Conservation (phyloP, 495 filamentous ascomycete species). For the Trichoderma orchidacearum region DNA sequence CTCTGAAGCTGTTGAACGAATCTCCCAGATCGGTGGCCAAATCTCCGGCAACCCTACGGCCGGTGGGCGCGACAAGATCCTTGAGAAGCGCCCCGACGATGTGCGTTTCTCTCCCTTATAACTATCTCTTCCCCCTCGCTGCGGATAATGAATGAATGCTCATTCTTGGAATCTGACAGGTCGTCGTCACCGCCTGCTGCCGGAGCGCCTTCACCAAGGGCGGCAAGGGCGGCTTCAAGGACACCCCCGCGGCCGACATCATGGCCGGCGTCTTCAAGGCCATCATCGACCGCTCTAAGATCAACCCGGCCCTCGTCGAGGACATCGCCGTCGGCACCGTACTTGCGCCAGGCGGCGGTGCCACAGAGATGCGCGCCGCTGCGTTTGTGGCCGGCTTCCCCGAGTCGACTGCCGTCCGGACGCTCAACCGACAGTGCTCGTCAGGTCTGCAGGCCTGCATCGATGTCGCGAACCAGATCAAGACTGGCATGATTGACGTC, state of each 20-base stretch:
- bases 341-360: conserved; percentile 82
- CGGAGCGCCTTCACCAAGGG: conserved; percentile 87
- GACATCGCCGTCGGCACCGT: conserved; percentile 90
- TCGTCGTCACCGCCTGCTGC: conserved; percentile 87
- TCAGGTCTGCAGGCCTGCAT: conserved; percentile 80
- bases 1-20: not conserved
- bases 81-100: conserved; percentile 37
- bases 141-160: conserved; percentile 4
- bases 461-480: conserved; percentile 86
- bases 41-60: conserved; percentile 2
- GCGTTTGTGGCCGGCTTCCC: conserved; percentile 87
- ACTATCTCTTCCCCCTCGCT: not conserved
- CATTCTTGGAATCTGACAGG: conserved; percentile 30
- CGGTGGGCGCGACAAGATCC: conserved; percentile 28
- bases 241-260: conserved; percentile 75
- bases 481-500: conserved; percentile 82
- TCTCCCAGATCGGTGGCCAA: conserved; percentile 1
- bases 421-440: conserved; percentile 84
- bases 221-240: conserved; percentile 89
- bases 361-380: conserved; percentile 92
- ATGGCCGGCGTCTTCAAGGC: conserved; percentile 72
- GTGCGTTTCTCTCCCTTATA: conserved; percentile 15
- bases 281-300: conserved; percentile 68
- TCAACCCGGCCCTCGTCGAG: conserved; percentile 74
- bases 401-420: conserved; percentile 65